A percentile compares a stretch with the other conserved stretches of the same genome.
phyloP scores from a whole-genome alignment of 768 basidiomycete species.

The Suillus subluteus region DNA sequence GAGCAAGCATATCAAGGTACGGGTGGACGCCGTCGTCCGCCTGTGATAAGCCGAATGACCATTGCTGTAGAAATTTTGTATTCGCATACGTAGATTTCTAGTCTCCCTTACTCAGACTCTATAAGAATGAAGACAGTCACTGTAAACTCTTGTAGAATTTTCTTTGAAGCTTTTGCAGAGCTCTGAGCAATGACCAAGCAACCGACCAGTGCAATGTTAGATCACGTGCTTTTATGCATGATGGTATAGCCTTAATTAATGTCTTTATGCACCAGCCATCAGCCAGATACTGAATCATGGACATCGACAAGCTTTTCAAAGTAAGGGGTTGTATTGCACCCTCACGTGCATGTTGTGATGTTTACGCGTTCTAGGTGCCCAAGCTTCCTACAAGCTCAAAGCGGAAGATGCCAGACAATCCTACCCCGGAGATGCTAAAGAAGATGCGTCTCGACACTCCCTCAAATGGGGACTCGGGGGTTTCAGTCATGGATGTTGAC shows the following conservation, averaged over 20 bases:
- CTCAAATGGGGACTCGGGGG: slow-evolving; percentile 13
- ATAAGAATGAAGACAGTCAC: not conserved
- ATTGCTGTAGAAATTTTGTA: not conserved
- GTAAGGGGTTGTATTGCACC: slow-evolving; percentile 23
- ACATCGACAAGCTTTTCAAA: slow-evolving; percentile 56
- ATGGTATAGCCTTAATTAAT: no score
- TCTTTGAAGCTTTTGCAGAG: not conserved
- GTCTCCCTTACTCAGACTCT: not conserved
- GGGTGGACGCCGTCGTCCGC: not conserved
- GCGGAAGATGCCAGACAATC: slow-evolving; percentile 75
- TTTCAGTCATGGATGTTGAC: slow-evolving; percentile 12
- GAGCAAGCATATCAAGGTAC: not conserved
- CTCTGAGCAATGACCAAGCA: no score
- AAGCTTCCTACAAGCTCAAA: slow-evolving; percentile 70
- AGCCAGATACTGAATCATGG: slow-evolving; percentile 35
- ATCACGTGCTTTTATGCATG: not conserved
- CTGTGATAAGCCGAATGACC: not conserved
- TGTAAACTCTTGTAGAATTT: no score
- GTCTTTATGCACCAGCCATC: slow-evolving; percentile 1
- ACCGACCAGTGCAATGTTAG: not conserved
- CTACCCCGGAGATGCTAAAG: slow-evolving; percentile 82
- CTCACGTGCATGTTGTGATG: slow-evolving; percentile 2
- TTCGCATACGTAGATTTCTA: not conserved
- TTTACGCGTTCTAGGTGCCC: slow-evolving; percentile 50
- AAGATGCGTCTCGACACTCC: slow-evolving; percentile 64